These are phyloP conservation scores for Backusella macrospora DNA, from an alignment of 192 early-diverging fungal genomes.

Conservation along the genomic window DNA sequence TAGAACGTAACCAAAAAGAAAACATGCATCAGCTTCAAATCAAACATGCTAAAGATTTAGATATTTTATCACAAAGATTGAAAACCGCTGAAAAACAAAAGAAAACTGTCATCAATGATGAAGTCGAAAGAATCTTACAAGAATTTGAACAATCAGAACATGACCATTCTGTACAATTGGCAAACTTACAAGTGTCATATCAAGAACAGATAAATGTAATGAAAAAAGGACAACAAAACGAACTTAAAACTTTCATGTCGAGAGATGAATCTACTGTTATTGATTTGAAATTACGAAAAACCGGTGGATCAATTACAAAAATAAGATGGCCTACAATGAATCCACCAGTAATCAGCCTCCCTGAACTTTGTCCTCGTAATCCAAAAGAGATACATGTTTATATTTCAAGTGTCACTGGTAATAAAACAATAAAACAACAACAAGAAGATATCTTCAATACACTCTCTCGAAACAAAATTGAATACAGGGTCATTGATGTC, in stretches of 20 bases:
- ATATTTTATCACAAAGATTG: constrained; percentile 19
- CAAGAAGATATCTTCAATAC: constrained; percentile 28
- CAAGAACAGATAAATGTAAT: constrained; percentile 32
- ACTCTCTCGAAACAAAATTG: constrained; percentile 13
- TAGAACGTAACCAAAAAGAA: constrained; percentile 29
- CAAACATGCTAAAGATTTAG: constrained; percentile 22
- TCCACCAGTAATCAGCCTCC: neutral
- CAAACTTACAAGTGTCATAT: constrained; percentile 31
- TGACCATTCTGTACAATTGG: constrained; percentile 33
- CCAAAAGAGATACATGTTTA: constrained; percentile 30
- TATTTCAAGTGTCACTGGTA: constrained; percentile 33
- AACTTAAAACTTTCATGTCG: constrained; percentile 20
- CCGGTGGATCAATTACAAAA: constrained; percentile 16
- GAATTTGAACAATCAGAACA: constrained; percentile 44
- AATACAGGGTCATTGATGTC: constrained; percentile 36
- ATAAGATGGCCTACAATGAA: constrained; percentile 19
- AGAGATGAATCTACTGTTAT: neutral
- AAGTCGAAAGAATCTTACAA: constrained; percentile 31
- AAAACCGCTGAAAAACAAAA: constrained; percentile 22
- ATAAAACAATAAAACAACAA: constrained; percentile 28
- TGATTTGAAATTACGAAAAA: neutral
- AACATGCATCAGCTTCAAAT: neutral
- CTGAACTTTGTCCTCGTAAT: constrained; percentile 26
- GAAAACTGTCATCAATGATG: constrained; percentile 30
- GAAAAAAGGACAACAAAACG: constrained; percentile 32